These are phyloP conservation scores for Diaporthe vexans DNA, from an alignment of 2,329 filamentous ascomycete genomes.

Conservation along the genomic window DNA sequence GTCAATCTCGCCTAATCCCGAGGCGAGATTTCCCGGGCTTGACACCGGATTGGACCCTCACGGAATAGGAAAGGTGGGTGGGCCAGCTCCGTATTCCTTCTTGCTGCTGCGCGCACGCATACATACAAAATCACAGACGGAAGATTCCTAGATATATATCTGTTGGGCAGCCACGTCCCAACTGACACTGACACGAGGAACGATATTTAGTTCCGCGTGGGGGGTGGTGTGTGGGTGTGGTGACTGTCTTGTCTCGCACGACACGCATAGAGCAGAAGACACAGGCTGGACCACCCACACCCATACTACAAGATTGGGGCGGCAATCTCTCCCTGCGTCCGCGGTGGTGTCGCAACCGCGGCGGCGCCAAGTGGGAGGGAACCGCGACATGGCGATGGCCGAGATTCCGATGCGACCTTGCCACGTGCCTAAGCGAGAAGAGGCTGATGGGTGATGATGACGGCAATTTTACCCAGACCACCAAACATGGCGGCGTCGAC, in stretches of 20 bases:
- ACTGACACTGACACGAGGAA: neutral
- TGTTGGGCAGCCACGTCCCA: neutral
- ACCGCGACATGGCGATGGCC: constrained; percentile 29
- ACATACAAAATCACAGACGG: neutral
- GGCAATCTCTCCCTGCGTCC: constrained; percentile 9
- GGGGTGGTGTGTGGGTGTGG: neutral
- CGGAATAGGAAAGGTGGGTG: constrained; percentile 22
- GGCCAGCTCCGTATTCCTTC: neutral
- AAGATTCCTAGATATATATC: neutral
- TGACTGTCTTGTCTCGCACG: neutral
- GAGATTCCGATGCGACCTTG: constrained; percentile 39
- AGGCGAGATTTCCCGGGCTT: constrained; percentile 24
- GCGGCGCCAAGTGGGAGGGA: constrained; percentile 20
- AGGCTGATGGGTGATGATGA: constrained; percentile 31
- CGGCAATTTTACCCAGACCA: neutral
- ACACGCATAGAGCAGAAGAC: neutral
- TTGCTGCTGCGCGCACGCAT: neutral
- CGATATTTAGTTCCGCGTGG: neutral
- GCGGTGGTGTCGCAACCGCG: neutral
- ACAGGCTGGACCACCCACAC: too few species aligned
- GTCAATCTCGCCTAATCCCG: constrained; percentile 36
- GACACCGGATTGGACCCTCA: neutral
- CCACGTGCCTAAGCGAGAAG: constrained; percentile 43
- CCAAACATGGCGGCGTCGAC: neutral
- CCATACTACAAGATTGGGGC: constrained; percentile 18